Evolutionary conservation across 345 rosid genomes (phyloP), one percentile per base, ranked within the genome.

Genomic region (Microthlaspi erraticum): DNA sequence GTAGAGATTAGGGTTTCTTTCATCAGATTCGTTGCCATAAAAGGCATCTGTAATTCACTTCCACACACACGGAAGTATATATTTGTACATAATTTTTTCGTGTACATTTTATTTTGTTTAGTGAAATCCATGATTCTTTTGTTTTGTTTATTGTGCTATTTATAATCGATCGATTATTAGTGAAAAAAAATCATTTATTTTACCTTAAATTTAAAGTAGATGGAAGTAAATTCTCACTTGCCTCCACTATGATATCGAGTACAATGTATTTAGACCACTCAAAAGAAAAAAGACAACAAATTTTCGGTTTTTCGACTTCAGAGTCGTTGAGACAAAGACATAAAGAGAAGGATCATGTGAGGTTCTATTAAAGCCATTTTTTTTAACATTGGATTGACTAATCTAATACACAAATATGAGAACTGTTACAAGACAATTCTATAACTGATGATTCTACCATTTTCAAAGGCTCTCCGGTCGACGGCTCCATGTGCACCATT

Each of bases 251-350:
- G 29, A 26, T 26, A 1, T 51, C 39, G 2, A 26, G 71, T 72
- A 16, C 71, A 55, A 46, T 64, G 57, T 38, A 72, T 64, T 20
- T 34, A 72, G 69, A 64, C 70, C 68, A 41, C 68, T 62, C 18
- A 43, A 23, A 23, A 46, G 14, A 61, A 16, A 38, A 29, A 39
- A 10, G 12, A 72, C 59, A 64, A 26, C 50, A 55, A 45, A 64
- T 5, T 10, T 33, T 48, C 36, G 49, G 43, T 6, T 3, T 11
- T 60, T 59, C 43, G 39, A 70, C 67, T 10, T 50, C 43, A 26
- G 29, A 26, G 29, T 26, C 29, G 29, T 26, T 26, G 4, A 50
- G 67, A 70, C 60, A 62, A 54, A 64, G 58, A 55, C 71, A 55
- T 45, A 56, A 37, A 64, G 53, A 73, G 71, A 73, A 57, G 37